Base-by-base conservation (phyloP, 768 basidiomycete genomes). In the Phanerochaete sordida region DNA sequence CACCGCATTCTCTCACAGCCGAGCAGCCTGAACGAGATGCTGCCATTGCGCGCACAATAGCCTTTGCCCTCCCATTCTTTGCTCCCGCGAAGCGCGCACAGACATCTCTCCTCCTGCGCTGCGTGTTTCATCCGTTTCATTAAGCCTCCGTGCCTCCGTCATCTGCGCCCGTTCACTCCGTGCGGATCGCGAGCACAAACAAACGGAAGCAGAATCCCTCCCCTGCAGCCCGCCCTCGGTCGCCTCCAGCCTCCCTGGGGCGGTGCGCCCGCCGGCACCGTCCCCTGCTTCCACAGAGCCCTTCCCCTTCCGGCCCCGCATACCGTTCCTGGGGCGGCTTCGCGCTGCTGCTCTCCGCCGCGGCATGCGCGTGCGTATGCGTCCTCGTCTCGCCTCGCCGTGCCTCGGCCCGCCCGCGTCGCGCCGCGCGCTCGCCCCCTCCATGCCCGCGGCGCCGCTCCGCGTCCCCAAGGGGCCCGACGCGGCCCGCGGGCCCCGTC, bases 121-220 rank as follows among this genome's bases (percentile, higher is more conserved):
- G 33, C n/a, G 33, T 50, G 59, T 56, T 60, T 60, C 59, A 54
- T 31, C 59, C 59, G 58, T 43, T 59, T 59, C 58, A 59, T 59
- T 59, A 53, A 59, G 24, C 23, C 37, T 44, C 50, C 50, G 58
- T 28, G 16, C 33, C 31, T 37, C 53, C 33, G 53, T 39, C 33
- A 43, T 43, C 39, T 19, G 35, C 31, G 11, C 35, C 33, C 33
- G 33, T 13, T 35, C 33, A 6, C 53, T 54, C 53, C 53, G 53
- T 26, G 16, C 53, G 35, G 53, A 37, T 24, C 35, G 33, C 33
- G 53, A 31, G 35, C 50, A 33, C 50, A 19, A 5, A 48, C 47
- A 48, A 48, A 48, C 47, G 47, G 24, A 23, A 48, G 21, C 47
- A 48, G 23, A 24, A 46, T 35, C 33, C 7, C 13, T 13, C 33